Evolutionary conservation across 2,329 filamentous ascomycete genomes (phyloP).

Genomic region (Pyrenophora tritici-repentis): DNA sequence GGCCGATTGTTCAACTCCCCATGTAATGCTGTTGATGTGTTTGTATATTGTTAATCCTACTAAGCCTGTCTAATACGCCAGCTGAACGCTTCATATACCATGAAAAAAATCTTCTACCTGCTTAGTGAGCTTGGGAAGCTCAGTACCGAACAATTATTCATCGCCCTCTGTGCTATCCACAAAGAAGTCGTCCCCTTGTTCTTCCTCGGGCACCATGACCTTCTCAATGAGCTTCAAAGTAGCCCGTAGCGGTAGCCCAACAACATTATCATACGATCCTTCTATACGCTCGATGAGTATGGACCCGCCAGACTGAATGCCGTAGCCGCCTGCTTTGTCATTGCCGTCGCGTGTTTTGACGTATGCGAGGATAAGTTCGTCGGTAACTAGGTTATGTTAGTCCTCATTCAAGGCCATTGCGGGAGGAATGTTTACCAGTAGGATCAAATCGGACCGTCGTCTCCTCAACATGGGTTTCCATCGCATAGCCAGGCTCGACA

Average conservation of each 20-base stretch:
- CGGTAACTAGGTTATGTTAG: slow-evolving; percentile 57
- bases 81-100: no score
- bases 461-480: slow-evolving; percentile 84
- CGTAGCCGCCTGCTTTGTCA: slow-evolving; percentile 96
- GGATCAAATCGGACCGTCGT: slow-evolving; percentile 86
- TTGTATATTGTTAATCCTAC: no score
- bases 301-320: slow-evolving; percentile 84
- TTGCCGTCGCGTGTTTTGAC: slow-evolving; percentile 86
- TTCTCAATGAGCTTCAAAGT: slow-evolving; percentile 84
- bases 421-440: slow-evolving; percentile 45
- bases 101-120: no score
- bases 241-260: slow-evolving; percentile 81
- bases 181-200: slow-evolving; percentile 37
- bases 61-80: not conserved
- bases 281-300: slow-evolving; percentile 89
- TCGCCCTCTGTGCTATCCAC: slow-evolving; percentile 21
- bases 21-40: no score
- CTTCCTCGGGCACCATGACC: slow-evolving; percentile 73
- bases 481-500: slow-evolving; percentile 80
- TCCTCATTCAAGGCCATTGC: no score
- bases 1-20: no score
- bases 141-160: not conserved
- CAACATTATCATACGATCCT: slow-evolving; percentile 89
- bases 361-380: slow-evolving; percentile 82
- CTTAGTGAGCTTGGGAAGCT: no score